Evolutionary conservation across 495 filamentous ascomycete species (phyloP).

Genomic region (Neurospora discreta): DNA sequence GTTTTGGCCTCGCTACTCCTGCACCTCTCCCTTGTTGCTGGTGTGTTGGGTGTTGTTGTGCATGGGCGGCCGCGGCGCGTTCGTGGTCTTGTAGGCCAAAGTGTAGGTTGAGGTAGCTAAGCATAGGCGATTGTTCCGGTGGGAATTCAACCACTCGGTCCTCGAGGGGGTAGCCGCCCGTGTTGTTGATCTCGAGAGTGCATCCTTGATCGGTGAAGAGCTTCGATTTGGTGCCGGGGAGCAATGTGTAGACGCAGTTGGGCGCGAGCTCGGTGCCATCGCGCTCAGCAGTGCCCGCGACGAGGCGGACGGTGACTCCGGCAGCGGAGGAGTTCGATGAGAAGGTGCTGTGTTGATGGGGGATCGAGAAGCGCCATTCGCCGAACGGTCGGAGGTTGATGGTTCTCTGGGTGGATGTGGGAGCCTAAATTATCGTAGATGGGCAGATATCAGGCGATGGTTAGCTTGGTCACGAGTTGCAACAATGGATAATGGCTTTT

Average conservation of each 20-base stretch:
- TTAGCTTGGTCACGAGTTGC: neutral
- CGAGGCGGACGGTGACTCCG: constrained; percentile 40
- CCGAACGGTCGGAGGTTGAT: constrained; percentile 34
- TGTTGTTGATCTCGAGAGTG: constrained; percentile 52
- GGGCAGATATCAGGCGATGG: neutral
- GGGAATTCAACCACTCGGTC: constrained; percentile 40
- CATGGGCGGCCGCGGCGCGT: constrained; percentile 37
- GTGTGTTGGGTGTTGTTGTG: neutral
- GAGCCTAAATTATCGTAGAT: neutral
- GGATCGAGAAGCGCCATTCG: constrained; percentile 92
- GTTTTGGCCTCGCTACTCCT: neutral
- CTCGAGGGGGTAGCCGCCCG: constrained; percentile 29
- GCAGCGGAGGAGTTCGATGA: constrained; percentile 1
- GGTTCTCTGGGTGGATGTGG: constrained; percentile 17
- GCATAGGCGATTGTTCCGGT: constrained; percentile 82
- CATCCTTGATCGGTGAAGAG: constrained; percentile 91
- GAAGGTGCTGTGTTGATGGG: constrained; percentile 42
- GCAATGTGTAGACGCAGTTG: constrained; percentile 71
- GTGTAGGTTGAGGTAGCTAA: constrained; percentile 75
- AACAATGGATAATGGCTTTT: neutral
- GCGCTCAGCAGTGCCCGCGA: constrained; percentile 78
- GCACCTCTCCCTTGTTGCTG: neutral
- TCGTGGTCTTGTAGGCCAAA: constrained; percentile 60
- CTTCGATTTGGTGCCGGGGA: constrained; percentile 72
- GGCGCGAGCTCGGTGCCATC: constrained; percentile 91